Conservation (phyloP, 2,329 filamentous ascomycete species). For the Phaeoacremonium minimum region DNA sequence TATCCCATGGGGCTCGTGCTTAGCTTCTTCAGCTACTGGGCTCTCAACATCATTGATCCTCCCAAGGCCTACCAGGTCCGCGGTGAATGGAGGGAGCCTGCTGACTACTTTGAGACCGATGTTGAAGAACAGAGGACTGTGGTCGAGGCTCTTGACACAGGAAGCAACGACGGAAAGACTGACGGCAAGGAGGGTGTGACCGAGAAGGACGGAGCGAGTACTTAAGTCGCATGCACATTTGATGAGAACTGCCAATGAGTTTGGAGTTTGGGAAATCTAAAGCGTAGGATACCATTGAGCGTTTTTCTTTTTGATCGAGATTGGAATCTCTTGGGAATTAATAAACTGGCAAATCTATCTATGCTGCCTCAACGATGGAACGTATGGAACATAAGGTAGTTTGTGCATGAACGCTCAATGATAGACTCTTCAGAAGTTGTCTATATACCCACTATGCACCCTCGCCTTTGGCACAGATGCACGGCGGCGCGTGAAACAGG, state of each 20-base stretch:
- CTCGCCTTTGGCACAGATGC: constrained; percentile 9
- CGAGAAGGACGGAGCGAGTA: background rate
- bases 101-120: background rate
- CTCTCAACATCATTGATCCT: background rate
- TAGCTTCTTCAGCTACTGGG: background rate
- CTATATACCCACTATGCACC: too few species aligned
- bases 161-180: background rate
- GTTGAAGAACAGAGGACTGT: background rate
- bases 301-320: too few species aligned
- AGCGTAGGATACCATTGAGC: too few species aligned
- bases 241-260: too few species aligned
- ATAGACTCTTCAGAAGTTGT: too few species aligned
- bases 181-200: background rate
- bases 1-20: background rate
- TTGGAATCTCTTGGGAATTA: too few species aligned
- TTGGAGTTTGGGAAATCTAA: too few species aligned
- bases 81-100: background rate
- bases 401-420: too few species aligned
- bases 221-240: too few species aligned
- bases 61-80: background rate
- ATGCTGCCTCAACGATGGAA: too few species aligned
- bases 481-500: constrained; percentile 43
- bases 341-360: too few species aligned
- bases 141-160: background rate
- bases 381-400: too few species aligned